Base-by-base conservation (phyloP, 495 filamentous ascomycete species). In the Xylaria castorea region DNA sequence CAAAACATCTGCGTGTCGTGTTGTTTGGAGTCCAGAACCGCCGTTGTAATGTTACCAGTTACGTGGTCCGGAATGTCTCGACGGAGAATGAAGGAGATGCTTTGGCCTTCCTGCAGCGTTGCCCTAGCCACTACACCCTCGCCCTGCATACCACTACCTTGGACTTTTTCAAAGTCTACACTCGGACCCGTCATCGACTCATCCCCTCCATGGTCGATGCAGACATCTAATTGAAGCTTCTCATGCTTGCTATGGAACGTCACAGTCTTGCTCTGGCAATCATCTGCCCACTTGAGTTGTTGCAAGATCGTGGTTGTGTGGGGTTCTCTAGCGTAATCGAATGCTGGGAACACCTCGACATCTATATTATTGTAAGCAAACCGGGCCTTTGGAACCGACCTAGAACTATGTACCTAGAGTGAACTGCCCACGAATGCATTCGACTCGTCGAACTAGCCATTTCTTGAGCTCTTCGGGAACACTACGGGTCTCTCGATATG, bases 271-370 rank as follows among this genome's bases (percentile, higher is more conserved):
- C 88, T 88, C 60, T 84, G 76, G n/a, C 80, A 68, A 5, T 76
- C 79, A 44, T 73, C 71, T 12, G 78, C 53, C 18, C 82, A 75
- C 46, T 81, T 78, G 16, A 83, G 76, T 1, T 78, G 78, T 55
- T 82, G 76, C 6, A 86, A 71, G 36, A 90, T 80, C 8, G 83
- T 83, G 20, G 86, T 87, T 1, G 80, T 87, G 74, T 92, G 91
- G 7, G 80, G 38, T 48, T 88, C 90, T 30, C 80, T 82, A 5
- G 89, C 91, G 78, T 92, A 93, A 66, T 89, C 88, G 73, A 92
- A 92, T 25, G 90, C 90, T 6, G 91, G 91, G 68, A 92, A 92
- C 18, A 93, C 76, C 71, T 92, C 88, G 18, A 93, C 82, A 48
- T 90, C 85, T 84, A 58, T 0, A 20, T 38, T 12, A 32, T 46